A percentile compares a stretch with the other conserved stretches of the same genome.
Conservation (phyloP, 1,139 yeast genomes). For the Suhomyces terraborum region DNA sequence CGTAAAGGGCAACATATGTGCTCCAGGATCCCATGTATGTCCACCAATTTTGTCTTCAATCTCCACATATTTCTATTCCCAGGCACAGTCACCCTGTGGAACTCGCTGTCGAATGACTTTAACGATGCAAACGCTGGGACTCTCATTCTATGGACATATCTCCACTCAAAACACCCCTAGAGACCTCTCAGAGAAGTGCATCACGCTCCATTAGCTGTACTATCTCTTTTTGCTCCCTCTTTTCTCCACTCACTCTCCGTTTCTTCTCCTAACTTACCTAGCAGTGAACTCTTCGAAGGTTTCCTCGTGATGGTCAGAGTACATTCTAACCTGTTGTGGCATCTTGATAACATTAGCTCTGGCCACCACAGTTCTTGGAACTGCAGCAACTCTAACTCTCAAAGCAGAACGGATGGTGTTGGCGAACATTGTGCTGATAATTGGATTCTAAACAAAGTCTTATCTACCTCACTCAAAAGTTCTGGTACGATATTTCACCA, state of each 20-base stretch:
- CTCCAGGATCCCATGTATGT: too few relatives aligned
- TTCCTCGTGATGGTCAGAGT: constrained; percentile 84
- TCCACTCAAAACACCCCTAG: too few relatives aligned
- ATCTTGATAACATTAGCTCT: constrained; percentile 25
- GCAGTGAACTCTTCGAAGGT: constrained; percentile 93
- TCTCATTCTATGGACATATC: neutral
- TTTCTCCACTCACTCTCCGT: neutral
- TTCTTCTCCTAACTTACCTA: constrained; percentile 45
- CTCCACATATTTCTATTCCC: too few relatives aligned
- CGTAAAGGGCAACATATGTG: too few relatives aligned
- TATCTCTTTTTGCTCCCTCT: neutral
- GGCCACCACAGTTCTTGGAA: constrained; percentile 32
- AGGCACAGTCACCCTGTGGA: too few relatives aligned
- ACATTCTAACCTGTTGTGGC: constrained; percentile 52
- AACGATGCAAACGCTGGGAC: too few relatives aligned
- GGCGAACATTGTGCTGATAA: constrained; percentile 40
- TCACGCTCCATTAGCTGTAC: neutral
- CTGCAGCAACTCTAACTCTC: constrained; percentile 43
- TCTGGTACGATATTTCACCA: constrained; percentile 14
- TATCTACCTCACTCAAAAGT: constrained; percentile 10
- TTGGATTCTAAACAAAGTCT: constrained; percentile 6
- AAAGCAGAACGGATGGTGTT: constrained; percentile 56
- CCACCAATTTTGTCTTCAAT: too few relatives aligned
- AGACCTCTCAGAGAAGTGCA: too few relatives aligned
- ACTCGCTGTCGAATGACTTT: too few relatives aligned